These are phyloP conservation scores for Vanilla planifolia DNA, from an alignment of 106 monocot genomes.

Conservation along the genomic window DNA sequence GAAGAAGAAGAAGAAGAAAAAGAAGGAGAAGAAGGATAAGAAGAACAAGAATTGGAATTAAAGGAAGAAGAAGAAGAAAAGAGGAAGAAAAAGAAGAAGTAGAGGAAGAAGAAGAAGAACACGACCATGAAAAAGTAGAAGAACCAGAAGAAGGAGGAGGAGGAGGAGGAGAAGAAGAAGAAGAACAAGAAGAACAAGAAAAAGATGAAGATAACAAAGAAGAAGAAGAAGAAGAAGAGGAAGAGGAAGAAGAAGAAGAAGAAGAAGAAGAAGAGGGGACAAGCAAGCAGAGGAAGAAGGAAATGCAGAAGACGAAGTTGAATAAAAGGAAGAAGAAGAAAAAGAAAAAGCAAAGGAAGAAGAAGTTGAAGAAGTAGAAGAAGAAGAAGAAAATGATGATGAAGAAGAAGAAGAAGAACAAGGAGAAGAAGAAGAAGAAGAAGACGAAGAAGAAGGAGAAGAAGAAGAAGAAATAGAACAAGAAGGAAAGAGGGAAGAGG, in stretches of 20 bases:
- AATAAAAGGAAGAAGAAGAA: no score
- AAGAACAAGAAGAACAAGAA: no score
- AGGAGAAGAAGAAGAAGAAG: background rate
- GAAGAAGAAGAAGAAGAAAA: background rate
- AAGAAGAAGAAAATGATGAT: background rate
- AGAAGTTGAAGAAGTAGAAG: background rate
- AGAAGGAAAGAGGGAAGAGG: background rate
- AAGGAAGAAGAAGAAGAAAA: no score
- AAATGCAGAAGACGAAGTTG: no score
- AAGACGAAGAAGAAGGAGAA: background rate
- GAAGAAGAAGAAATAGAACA: background rate
- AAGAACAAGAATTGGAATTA: no score
- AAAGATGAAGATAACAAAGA: no score
- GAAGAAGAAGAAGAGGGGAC: no score
- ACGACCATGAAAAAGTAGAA: no score
- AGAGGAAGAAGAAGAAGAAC: background rate
- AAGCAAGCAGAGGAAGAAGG: no score
- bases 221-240: background rate
- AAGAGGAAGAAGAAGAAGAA: background rate
- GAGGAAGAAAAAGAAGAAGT: background rate
- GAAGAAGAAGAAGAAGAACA: background rate
- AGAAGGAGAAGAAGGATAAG: background rate
- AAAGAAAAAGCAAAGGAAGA: no score
- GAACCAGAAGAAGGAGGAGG: no score
- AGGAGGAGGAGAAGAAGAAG: background rate